Percentiles rank a stretch among this genome's conserved stretches.
Conservation (phyloP, 2,329 filamentous ascomycete genomes). For the Mycosphaerella sp. region DNA sequence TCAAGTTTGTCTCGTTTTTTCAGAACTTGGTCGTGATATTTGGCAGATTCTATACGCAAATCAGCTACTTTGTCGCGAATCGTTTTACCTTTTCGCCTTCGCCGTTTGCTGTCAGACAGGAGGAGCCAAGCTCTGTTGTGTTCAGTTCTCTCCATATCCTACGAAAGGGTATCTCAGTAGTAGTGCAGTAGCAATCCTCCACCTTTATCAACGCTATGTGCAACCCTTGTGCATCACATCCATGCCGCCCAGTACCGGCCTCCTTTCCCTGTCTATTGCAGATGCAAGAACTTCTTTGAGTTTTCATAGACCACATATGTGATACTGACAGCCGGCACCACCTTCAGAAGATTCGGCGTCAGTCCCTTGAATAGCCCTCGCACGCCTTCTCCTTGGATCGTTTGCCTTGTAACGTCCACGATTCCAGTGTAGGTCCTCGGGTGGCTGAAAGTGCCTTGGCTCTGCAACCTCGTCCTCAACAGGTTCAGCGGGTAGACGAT, state of each 20-base stretch:
- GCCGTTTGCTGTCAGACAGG: background rate
- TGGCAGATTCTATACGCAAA: background rate
- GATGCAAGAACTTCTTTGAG: constrained; percentile 62
- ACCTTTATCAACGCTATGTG: background rate
- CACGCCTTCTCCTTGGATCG: constrained; percentile 72
- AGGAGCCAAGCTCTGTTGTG: background rate
- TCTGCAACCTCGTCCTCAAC: constrained; percentile 76
- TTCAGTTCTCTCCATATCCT: background rate
- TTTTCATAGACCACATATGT: constrained; percentile 90
- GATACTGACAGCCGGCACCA: constrained; percentile 91
- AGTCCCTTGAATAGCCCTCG: constrained; percentile 89
- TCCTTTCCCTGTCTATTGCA: background rate
- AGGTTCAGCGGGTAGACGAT: constrained; percentile 94
- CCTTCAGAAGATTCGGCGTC: constrained; percentile 92
- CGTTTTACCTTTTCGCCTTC: background rate
- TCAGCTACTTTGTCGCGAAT: background rate
- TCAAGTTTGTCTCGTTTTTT: background rate
- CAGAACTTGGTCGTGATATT: background rate
- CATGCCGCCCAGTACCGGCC: no score
- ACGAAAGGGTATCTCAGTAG: background rate
- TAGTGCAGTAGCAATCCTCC: background rate
- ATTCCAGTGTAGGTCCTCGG: constrained; percentile 77
- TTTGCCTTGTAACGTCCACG: constrained; percentile 78
- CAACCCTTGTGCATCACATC: background rate
- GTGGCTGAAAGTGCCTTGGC: constrained; percentile 89